Percentiles rank a stretch among this genome's conserved stretches.
Conservation (phyloP, 2,329 filamentous ascomycete genomes). For the Diplodia corticola region DNA sequence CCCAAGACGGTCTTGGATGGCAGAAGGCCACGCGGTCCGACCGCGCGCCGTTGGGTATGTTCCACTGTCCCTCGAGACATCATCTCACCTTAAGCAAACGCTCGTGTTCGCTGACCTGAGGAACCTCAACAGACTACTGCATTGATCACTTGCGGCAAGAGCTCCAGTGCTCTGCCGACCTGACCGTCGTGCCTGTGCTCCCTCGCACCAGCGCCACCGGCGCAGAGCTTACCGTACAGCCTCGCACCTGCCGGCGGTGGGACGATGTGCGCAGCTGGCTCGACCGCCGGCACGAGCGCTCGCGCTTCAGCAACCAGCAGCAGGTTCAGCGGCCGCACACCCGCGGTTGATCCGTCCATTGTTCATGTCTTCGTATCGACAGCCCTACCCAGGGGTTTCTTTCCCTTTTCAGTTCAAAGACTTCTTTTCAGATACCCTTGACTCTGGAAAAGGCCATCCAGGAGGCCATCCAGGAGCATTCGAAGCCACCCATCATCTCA, state of each 20-base stretch:
- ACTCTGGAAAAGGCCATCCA: no score
- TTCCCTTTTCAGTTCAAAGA: neutral
- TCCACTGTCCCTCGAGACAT: neutral
- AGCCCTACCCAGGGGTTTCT: neutral
- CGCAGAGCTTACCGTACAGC: neutral
- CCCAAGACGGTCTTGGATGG: slow-evolving; percentile 17
- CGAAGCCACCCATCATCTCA: neutral
- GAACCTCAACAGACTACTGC: slow-evolving; percentile 12
- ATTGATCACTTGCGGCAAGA: slow-evolving; percentile 20
- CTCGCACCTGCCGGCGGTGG: slow-evolving; percentile 19
- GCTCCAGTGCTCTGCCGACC: slow-evolving; percentile 21
- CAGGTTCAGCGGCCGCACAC: neutral
- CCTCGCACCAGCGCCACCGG: neutral
- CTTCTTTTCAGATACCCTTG: neutral
- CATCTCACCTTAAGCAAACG: neutral
- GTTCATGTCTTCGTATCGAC: neutral
- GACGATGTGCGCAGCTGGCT: slow-evolving; percentile 20
- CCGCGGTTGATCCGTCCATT: neutral
- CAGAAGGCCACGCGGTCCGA: slow-evolving; percentile 2
- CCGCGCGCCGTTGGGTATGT: slow-evolving; percentile 2
- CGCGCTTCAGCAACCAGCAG: neutral
- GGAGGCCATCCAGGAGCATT: neutral
- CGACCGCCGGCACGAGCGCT: slow-evolving; percentile 20
- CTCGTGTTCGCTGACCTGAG: neutral
- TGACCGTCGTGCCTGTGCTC: slow-evolving; percentile 16